Base-by-base conservation (phyloP, 2,329 filamentous ascomycete genomes). In the Didymella pomorum region DNA sequence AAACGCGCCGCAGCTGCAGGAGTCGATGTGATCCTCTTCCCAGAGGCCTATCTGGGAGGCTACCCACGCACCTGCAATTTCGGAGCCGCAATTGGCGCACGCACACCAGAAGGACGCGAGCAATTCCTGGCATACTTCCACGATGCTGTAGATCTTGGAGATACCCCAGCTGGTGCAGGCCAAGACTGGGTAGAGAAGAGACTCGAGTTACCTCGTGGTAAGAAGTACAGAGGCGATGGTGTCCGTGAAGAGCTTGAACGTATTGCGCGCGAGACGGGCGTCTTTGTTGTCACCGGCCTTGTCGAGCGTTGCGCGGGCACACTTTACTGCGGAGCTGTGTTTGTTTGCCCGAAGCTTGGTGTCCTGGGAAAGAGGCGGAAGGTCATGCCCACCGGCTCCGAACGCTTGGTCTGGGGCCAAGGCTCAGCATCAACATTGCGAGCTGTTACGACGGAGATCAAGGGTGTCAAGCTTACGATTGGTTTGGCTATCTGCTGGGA, bases 401-500 rank as follows among this genome's bases (percentile, higher is more conserved):
- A 97, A 72, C 86, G 93, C 37, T 81, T 97, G 49, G 86, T 97
- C 58, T 97, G 93, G 93, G 92, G 91, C 0, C 91, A 96, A 74
- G 93, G 93, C 39, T 89, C 88, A 2, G 87, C 93, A 0, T 86
- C 86, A 0, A 95, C 92, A 3, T 83, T 97, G 26, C 86, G 87
- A 62, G 93, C 93, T 3, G 87, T 97, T 1, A 89, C 87, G 25
- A 93, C 92, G 1, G 86, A 82, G 23, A 92, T 97, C 74, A 89
- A 89, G 60, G 92, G 92, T 48, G 86, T 93, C 2, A 87, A 87
- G 63, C 79, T 97, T 60, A 94, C 91, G 56, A 84, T 97, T 59
- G 93, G 89, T 0, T 88, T 90, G 3, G 94, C 93, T 3, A 96
- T 98, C 65, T 97, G 93, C 81, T 97, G 93, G 93, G 93, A 98